These are phyloP conservation scores for Byssoonygena ceratinophila DNA, from an alignment of 2,329 filamentous ascomycete genomes.

Conservation along the genomic window DNA sequence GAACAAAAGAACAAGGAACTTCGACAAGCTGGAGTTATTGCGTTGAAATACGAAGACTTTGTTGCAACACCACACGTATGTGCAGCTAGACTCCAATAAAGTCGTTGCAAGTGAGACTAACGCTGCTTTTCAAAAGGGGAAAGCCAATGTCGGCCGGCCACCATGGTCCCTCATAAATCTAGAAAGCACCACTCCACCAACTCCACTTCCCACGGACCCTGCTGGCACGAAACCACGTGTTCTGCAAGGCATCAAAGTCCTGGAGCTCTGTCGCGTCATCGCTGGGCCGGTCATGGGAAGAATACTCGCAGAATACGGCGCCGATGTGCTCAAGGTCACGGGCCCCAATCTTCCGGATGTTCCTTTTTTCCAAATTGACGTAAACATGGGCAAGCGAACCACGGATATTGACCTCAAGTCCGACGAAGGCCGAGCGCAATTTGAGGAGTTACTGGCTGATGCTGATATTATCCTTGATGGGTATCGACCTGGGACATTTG, in stretches of 20 bases:
- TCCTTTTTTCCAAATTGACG: conserved; percentile 61
- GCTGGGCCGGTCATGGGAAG: conserved; percentile 63
- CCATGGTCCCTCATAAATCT: conserved; percentile 43
- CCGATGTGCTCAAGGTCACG: conserved; percentile 62
- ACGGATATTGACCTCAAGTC: conserved; percentile 54
- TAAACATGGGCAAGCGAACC: conserved; percentile 61
- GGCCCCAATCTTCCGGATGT: conserved; percentile 58
- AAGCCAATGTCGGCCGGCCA: conserved; percentile 32
- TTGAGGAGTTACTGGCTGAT: conserved; percentile 50
- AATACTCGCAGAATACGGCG: conserved; percentile 63
- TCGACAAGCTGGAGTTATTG: conserved; percentile 51
- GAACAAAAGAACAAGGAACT: conserved; percentile 48
- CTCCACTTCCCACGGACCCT: conserved; percentile 27
- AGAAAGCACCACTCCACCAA: conserved; percentile 42
- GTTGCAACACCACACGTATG: conserved; percentile 45
- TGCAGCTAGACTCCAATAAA: not conserved
- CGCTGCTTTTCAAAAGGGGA: conserved; percentile 25
- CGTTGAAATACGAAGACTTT: conserved; percentile 51
- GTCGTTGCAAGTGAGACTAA: not conserved
- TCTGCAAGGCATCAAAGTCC: conserved; percentile 56
- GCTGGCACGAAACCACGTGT: conserved; percentile 33
- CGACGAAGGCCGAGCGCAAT: conserved; percentile 42
- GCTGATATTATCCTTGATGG: conserved; percentile 60
- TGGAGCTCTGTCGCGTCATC: conserved; percentile 66
- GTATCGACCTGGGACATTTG: conserved; percentile 56